These are phyloP conservation scores for Nephelium lappaceum DNA, from an alignment of 345 rosid genomes.

Conservation along the genomic window DNA sequence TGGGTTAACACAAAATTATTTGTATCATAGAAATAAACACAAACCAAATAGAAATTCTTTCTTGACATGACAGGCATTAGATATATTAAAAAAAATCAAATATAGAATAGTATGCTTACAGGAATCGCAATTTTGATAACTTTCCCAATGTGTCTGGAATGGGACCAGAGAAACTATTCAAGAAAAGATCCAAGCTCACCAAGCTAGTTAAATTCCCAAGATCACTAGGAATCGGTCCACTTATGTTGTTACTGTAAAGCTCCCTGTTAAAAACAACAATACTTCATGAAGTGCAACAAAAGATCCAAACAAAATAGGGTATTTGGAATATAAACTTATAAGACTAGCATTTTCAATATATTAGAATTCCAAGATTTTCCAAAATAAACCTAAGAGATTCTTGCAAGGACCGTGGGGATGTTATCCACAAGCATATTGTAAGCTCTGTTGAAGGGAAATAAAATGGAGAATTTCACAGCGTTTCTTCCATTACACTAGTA, in stretches of 20 bases:
- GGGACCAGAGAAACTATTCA: constrained; percentile 88
- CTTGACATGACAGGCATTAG: background rate
- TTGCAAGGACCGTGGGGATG: background rate
- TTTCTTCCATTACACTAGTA: background rate
- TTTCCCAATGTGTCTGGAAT: constrained; percentile 86
- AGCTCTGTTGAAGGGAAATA: background rate
- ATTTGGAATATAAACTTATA: background rate
- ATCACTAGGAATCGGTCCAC: constrained; percentile 88
- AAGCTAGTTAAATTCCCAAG: constrained; percentile 92
- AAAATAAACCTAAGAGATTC: background rate
- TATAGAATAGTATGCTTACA: constrained; percentile 55
- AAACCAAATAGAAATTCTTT: background rate
- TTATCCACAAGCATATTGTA: background rate
- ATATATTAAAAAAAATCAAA: background rate
- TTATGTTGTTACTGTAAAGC: constrained; percentile 90
- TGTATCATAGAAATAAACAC: background rate
- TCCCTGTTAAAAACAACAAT: constrained; percentile 59
- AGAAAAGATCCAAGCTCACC: constrained; percentile 98
- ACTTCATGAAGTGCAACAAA: constrained; percentile 13
- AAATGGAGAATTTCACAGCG: background rate
- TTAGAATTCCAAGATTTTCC: background rate
- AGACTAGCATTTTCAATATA: background rate
- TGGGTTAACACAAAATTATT: too few species aligned
- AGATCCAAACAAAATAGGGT: background rate
- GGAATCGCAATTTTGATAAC: constrained; percentile 88